A percentile compares a stretch with the other conserved stretches of the same genome.
Conservation (phyloP, 495 filamentous ascomycete species). For the Viridothelium virens region DNA sequence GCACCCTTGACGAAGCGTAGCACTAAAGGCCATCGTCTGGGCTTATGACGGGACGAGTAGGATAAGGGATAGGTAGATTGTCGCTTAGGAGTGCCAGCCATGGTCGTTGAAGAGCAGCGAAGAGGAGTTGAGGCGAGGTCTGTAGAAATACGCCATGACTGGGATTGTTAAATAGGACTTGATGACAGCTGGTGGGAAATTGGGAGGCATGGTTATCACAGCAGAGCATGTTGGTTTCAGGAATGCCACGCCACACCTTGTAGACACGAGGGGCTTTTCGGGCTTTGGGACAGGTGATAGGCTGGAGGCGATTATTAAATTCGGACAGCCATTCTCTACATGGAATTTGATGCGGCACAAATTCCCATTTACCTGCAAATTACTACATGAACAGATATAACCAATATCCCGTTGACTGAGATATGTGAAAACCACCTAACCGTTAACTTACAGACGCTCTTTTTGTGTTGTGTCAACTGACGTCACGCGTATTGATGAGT, state of each 20-base stretch:
- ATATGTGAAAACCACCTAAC: too few species aligned
- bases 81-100: conserved; percentile 15
- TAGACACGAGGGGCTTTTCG: neutral
- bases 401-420: too few species aligned
- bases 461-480: too few species aligned
- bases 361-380: too few species aligned
- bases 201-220: neutral
- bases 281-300: neutral
- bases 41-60: conserved; percentile 49
- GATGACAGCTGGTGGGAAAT: conserved; percentile 1
- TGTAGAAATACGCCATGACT: neutral
- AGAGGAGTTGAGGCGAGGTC: neutral
- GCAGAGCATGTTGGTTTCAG: neutral
- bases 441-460: too few species aligned
- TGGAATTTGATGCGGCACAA: too few species aligned
- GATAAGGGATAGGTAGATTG: conserved; percentile 42
- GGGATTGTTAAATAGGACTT: neutral
- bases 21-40: conserved; percentile 61
- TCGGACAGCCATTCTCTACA: too few species aligned
- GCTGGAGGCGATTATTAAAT: too few species aligned
- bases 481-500: too few species aligned
- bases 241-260: neutral
- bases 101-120: neutral
- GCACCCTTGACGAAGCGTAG: conserved; percentile 70
- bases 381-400: too few species aligned